phyloP scores from a whole-genome alignment of 768 basidiomycete genomes.

The Podaxis sp. region DNA sequence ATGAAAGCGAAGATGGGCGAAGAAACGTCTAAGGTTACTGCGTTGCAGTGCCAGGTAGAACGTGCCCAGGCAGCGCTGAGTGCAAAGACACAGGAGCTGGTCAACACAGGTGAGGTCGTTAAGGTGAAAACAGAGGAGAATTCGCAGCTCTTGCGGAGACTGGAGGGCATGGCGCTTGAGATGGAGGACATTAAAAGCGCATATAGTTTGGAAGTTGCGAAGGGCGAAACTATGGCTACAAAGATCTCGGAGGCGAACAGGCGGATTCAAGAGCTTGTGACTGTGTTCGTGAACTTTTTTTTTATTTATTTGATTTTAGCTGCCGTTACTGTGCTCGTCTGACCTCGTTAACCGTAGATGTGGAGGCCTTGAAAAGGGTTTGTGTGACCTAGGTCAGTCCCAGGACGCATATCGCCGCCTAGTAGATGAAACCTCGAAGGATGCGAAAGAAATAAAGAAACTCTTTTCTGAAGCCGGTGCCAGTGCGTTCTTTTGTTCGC shows the following conservation, averaged over 20 bases:
- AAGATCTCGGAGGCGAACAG: neutral
- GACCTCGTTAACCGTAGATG: neutral
- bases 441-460: neutral
- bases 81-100: neutral
- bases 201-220: constrained; percentile 1
- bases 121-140: constrained; percentile 2
- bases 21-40: neutral
- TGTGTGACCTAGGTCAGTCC: neutral
- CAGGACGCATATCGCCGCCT: neutral
- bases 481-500: neutral
- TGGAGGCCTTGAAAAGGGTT: neutral
- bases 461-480: neutral
- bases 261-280: neutral
- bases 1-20: neutral
- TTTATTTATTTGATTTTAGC: neutral
- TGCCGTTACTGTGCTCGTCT: neutral
- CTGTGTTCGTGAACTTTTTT: neutral
- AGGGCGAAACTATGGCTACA: neutral
- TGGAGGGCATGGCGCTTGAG: neutral
- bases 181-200: neutral
- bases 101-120: neutral
- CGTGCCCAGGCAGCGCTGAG: neutral
- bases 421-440: neutral
- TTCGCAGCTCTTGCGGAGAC: neutral
- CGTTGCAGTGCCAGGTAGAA: neutral